phyloP scores from a whole-genome alignment of 2,329 filamentous ascomycete genomes.

The Penicillium sclerotigenum region DNA sequence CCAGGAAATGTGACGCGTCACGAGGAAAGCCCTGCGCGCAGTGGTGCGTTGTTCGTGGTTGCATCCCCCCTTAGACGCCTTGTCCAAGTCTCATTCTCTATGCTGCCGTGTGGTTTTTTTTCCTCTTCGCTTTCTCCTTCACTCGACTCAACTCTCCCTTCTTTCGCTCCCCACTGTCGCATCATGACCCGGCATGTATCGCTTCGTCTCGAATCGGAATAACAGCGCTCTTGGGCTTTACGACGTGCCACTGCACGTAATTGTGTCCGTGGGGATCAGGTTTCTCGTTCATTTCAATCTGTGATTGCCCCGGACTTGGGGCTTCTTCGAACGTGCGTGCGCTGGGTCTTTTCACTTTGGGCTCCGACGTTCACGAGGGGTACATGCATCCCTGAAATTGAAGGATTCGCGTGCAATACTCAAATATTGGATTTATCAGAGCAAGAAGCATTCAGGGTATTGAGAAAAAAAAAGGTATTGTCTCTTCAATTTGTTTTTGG shows the following conservation, averaged over 20 bases:
- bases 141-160: not conserved
- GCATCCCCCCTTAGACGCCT: not conserved
- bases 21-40: not conserved
- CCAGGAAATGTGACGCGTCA: constrained; percentile 9
- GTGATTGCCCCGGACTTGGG: not conserved
- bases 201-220: constrained; percentile 1
- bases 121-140: not conserved
- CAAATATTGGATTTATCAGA: not conserved
- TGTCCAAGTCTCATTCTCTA: not conserved
- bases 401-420: not conserved
- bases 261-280: not conserved
- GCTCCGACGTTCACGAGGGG: not conserved
- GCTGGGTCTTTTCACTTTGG: not conserved
- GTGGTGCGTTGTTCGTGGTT: constrained; percentile 6
- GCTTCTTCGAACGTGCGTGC: not conserved
- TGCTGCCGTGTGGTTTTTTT: not conserved
- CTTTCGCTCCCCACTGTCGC: not conserved
- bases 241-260: not conserved
- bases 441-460: not conserved
- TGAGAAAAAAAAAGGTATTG: not conserved
- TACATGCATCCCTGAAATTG: not conserved
- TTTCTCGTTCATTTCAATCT: not conserved
- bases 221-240: constrained; percentile 3
- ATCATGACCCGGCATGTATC: constrained; percentile 15
- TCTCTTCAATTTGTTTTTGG: not conserved